Base-by-base conservation (phyloP, 108 stramenopile species). In the Chaetoceros muelleri region DNA sequence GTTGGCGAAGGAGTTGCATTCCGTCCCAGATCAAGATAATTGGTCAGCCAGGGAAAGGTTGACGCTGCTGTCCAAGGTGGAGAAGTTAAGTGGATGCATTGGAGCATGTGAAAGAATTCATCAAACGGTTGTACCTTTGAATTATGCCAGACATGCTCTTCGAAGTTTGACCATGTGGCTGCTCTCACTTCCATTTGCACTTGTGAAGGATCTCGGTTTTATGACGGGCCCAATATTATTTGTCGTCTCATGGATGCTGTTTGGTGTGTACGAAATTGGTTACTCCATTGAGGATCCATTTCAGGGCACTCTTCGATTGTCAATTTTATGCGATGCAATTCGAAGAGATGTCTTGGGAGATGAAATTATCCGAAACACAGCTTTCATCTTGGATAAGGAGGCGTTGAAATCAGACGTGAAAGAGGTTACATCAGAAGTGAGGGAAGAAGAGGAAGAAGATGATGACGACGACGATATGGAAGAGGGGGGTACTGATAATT, bases 211-310 rank as follows among this genome's bases (percentile, higher is more conserved):
- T 28, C 53, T 94, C 47, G 80, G 85, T 25, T 58, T 86, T 23
- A 48, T 79, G 22, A 92, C 96, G 16, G 94, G 85, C 21, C 93
- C 93, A 0, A 76, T 87, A 17, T 55, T 93, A 24, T 82, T 75
- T 31, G 64, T 94, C 2, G 59, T 94, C 5, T 79, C 90, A 8
- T 97, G 96, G 96, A 70, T 93, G 56, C 64, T 97, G 44, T 95
- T 94, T 72, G 94, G 94, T 28, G 81, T 97, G 10, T 94, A 91
- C 57, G 93, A 97, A 72, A 95, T 97, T 57, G 94, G 94, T 1
- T 76, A 80, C 46, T 65, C 77, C 16, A 97, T 97, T 62, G 96
- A 97, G 65, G 93, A 97, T 75, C 96, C 96, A 0, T 97, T 97
- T 52, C 90, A 93, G 51, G 82, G 90, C 2, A 77, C 88, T 1